Evolutionary conservation across 2,329 filamentous ascomycete species (phyloP).

Genomic region (Paecilomyces sp.): DNA sequence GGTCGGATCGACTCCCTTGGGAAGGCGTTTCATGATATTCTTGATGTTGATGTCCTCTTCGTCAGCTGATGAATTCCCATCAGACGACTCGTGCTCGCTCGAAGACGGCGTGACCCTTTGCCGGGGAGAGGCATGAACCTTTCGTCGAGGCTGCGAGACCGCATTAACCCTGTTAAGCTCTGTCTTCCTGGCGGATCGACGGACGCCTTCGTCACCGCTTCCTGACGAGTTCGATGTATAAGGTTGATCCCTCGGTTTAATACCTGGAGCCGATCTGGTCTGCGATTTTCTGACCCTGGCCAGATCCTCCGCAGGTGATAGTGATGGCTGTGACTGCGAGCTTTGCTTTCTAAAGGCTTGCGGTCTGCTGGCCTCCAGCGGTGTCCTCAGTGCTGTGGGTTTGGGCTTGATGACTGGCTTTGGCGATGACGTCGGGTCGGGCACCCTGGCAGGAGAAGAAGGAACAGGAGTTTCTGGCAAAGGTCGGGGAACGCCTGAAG

Average conservation of each 20-base stretch:
- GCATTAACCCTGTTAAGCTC: conserved; percentile 10
- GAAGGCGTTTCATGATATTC: conserved; percentile 67
- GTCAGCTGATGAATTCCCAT: conserved; percentile 43
- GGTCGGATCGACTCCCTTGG: conserved; percentile 70
- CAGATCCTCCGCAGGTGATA: background rate
- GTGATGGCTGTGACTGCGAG: background rate
- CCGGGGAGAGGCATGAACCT: background rate
- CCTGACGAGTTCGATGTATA: conserved; percentile 16
- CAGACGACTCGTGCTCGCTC: conserved; percentile 32
- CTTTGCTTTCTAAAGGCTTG: background rate
- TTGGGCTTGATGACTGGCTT: conserved; percentile 32
- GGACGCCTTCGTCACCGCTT: conserved; percentile 26
- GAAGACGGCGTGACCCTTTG: conserved; percentile 37
- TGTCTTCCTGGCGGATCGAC: conserved; percentile 13
- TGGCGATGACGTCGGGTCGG: conserved; percentile 15
- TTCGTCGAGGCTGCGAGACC: background rate
- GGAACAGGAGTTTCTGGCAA: conserved; percentile 3
- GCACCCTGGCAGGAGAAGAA: conserved; percentile 9
- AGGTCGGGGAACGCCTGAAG: background rate
- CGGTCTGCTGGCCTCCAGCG: conserved; percentile 1
- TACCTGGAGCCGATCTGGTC: conserved; percentile 14
- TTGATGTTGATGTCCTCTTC: conserved; percentile 54
- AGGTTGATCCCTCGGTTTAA: background rate
- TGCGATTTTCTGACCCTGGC: conserved; percentile 8
- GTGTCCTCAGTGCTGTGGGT: conserved; percentile 23